phyloP scores from a whole-genome alignment of 1,284 basidiomycete genomes.

The Trichosporon coremiiforme region DNA sequence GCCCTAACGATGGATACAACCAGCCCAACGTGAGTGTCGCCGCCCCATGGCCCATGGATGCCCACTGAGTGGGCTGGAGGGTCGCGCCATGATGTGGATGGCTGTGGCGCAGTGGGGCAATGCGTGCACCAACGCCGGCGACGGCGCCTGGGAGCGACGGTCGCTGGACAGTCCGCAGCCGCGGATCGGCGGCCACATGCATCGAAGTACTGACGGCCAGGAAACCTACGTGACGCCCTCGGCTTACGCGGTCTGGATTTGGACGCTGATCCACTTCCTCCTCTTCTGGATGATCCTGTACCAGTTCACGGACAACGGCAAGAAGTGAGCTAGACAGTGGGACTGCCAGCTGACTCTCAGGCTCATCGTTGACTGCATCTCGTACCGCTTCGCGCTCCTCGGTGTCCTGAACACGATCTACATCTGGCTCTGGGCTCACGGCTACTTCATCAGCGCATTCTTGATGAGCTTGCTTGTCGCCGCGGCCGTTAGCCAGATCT shows the following conservation, averaged over 20 bases:
- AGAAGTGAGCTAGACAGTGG: too few species aligned
- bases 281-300: conserved; percentile 85
- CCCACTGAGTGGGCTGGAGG: neutral
- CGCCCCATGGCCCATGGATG: neutral
- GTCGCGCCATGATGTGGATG: conserved; percentile 44
- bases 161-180: too few species aligned
- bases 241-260: conserved; percentile 33
- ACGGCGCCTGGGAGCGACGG: too few species aligned
- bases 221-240: conserved; percentile 33
- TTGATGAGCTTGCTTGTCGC: conserved; percentile 74
- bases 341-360: neutral
- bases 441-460: conserved; percentile 74
- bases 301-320: conserved; percentile 74
- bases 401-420: conserved; percentile 82
- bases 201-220: conserved; percentile 55
- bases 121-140: neutral
- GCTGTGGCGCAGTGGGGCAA: conserved; percentile 11
- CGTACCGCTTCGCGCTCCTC: conserved; percentile 85
- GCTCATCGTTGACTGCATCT: conserved; percentile 78
- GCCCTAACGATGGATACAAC: conserved; percentile 63
- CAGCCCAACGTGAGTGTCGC: conserved; percentile 37
- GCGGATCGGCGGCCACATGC: neutral
- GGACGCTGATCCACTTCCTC: conserved; percentile 78
- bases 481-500: conserved; percentile 67
- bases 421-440: conserved; percentile 72